phyloP scores from a whole-genome alignment of 805 yeast genomes.

The Saturnispora quitensis region DNA sequence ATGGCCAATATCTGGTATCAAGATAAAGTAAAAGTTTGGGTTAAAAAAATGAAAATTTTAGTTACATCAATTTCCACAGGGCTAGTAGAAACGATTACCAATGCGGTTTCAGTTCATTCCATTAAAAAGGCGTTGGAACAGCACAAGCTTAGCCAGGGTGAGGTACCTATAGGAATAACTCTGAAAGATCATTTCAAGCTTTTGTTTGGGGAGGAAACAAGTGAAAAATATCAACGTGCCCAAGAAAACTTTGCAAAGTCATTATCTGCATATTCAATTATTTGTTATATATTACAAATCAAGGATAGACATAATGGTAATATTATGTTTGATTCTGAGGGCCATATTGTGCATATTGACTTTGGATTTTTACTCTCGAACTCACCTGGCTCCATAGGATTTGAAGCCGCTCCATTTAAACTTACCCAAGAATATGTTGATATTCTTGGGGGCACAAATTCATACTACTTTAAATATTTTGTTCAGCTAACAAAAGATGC shows the following conservation, averaged over 20 bases:
- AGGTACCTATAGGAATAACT: slow-evolving; percentile 63
- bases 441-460: slow-evolving; percentile 68
- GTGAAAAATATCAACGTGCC: slow-evolving; percentile 55
- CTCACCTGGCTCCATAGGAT: slow-evolving; percentile 95
- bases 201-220: slow-evolving; percentile 58
- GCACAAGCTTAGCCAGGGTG: slow-evolving; percentile 55
- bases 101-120: slow-evolving; percentile 89
- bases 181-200: slow-evolving; percentile 69
- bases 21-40: slow-evolving; percentile 72
- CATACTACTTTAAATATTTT: slow-evolving; percentile 53
- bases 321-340: slow-evolving; percentile 92
- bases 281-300: slow-evolving; percentile 82
- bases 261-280: slow-evolving; percentile 84
- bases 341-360: slow-evolving; percentile 91
- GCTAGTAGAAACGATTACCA: slow-evolving; percentile 89
- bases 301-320: slow-evolving; percentile 97
- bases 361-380: slow-evolving; percentile 90
- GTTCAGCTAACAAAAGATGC: slow-evolving; percentile 57
- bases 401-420: slow-evolving; percentile 97
- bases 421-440: slow-evolving; percentile 85
- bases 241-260: slow-evolving; percentile 80
- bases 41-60: slow-evolving; percentile 83
- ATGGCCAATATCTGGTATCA: slow-evolving; percentile 79
- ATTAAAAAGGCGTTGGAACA: slow-evolving; percentile 87
- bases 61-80: slow-evolving; percentile 89